Conservation (phyloP, 352 stramenopile genomes). For the Globisporangium uncinulatum region DNA sequence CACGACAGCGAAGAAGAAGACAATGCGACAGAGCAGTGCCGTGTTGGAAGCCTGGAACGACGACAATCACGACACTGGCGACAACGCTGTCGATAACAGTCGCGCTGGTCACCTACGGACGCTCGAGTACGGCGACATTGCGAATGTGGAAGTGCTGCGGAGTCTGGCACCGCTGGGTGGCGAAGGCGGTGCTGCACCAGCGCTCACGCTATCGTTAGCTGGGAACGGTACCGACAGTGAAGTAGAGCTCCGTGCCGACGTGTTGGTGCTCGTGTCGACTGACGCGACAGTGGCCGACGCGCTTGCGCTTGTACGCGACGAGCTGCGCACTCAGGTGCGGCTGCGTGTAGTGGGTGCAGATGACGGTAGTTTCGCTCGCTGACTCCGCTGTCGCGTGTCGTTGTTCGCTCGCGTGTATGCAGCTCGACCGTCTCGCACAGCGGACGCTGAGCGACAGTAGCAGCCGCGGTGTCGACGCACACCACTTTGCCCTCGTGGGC, state of each 20-base stretch:
- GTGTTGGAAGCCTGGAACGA: constrained; percentile 12
- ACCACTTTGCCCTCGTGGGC: constrained; percentile 46
- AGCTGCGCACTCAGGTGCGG: constrained; percentile 18
- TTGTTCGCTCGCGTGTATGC: constrained; percentile 8
- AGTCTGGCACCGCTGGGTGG: constrained; percentile 24
- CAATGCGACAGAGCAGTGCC: constrained; percentile 19
- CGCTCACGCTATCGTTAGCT: constrained; percentile 30
- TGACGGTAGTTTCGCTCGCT: too few species aligned
- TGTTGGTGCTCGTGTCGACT: constrained; percentile 29
- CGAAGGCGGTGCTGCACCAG: constrained; percentile 12
- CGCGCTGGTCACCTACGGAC: constrained; percentile 15
- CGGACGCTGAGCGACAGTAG: too few species aligned
- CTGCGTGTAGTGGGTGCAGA: too few species aligned
- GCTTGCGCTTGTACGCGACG: constrained; percentile 7
- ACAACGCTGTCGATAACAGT: too few species aligned
- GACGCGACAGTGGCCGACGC: constrained; percentile 13
- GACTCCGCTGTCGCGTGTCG: too few species aligned
- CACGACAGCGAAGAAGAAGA: constrained; percentile 32
- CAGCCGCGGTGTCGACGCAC: constrained; percentile 13
- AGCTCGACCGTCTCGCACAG: too few species aligned
- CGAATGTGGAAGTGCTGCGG: constrained; percentile 37
- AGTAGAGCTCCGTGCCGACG: constrained; percentile 30
- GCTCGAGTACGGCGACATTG: constrained; percentile 55
- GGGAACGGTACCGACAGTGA: background rate
- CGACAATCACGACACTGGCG: too few species aligned